Evolutionary conservation across 2,329 filamentous ascomycete species (phyloP), one percentile per base, ranked within the genome.

Genomic region (Ophidiomyces ophidiicola): DNA sequence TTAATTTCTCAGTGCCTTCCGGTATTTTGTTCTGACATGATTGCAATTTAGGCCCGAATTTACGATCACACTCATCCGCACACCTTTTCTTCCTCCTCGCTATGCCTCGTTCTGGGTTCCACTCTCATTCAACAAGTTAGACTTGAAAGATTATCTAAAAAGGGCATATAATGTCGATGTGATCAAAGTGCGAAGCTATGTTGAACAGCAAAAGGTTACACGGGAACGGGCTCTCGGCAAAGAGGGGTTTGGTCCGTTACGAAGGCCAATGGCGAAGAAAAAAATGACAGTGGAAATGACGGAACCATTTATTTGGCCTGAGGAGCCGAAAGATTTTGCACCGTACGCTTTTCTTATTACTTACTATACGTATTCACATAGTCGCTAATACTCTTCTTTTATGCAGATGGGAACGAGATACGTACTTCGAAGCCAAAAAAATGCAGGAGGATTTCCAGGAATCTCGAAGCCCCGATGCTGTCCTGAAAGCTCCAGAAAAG

Each of bases 281-380:
- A 82, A 79, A 61, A 98, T 98, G 90, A 93, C 82, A 29, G 84
- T 92, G 31, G 83, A 94, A 69, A 74, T 98, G 66, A 75, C 72
- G 45, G 68, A 79, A 66, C 84, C 87, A 3, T 98, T 98, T 66
- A 76, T 82, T 41, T 96, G 84, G 81, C 90, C 90, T 1, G 71
- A 76, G 47, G 60, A 68, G 48, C 82, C 84, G 3, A 61, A 68
- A 47, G 71, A 80, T 56, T 66, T 74, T 45, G 58, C 68, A 42
- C 62, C 67, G 57, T 86, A 65, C 42, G 70, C 67, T 50, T 40
- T 45, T 40, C 35, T 28, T 36, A 37, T 17, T 18, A 18, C 28
- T n/a, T n/a, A n/a, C n/a, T n/a, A n/a, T n/a, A n/a, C n/a, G n/a
- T n/a, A n/a, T n/a, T n/a, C n/a, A n/a, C n/a, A n/a, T n/a, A n/a